These are phyloP conservation scores for Pulveroboletus sp. DNA, from an alignment of 768 basidiomycete genomes.

Conservation along the genomic window DNA sequence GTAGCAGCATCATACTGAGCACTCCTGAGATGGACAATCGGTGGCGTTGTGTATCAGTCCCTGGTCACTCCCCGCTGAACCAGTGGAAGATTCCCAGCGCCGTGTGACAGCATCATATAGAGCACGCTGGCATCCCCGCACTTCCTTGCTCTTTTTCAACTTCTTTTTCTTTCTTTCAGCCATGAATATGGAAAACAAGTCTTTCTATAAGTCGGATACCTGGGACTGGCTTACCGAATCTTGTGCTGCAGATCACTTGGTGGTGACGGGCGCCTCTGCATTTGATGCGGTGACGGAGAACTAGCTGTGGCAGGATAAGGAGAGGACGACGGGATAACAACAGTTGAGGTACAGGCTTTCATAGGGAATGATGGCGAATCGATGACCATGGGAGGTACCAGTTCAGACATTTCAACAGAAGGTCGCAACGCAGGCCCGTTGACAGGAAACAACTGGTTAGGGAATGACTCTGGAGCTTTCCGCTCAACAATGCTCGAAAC, in stretches of 20 bases:
- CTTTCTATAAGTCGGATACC: slow-evolving; percentile 8
- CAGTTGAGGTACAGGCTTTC: background rate
- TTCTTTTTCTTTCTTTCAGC: slow-evolving; percentile 22
- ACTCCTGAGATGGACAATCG: no score
- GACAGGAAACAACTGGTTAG: slow-evolving; percentile 12
- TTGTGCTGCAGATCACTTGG: slow-evolving; percentile 12
- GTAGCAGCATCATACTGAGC: no score
- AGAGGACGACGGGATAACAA: slow-evolving; percentile 1
- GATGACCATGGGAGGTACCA: slow-evolving; percentile 9
- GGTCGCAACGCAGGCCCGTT: slow-evolving; percentile 13
- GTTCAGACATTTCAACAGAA: background rate
- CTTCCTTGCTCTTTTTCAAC: no score
- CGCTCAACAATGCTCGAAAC: slow-evolving; percentile 25
- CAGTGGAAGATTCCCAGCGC: no score
- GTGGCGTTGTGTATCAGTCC: no score
- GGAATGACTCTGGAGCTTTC: slow-evolving; percentile 9
- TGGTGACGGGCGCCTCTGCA: slow-evolving; percentile 23
- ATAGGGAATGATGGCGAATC: slow-evolving; percentile 20
- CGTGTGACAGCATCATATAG: no score
- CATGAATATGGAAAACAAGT: slow-evolving; percentile 23
- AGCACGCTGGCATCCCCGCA: no score
- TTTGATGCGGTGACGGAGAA: slow-evolving; percentile 15
- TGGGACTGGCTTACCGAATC: slow-evolving; percentile 1
- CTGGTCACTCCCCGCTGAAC: no score
- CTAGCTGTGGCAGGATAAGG: slow-evolving; percentile 9